Percentiles rank a stretch among this genome's conserved stretches.
These are phyloP conservation scores for Sherardia arvensis DNA, from an alignment of 257 asterid species.

Conservation along the genomic window DNA sequence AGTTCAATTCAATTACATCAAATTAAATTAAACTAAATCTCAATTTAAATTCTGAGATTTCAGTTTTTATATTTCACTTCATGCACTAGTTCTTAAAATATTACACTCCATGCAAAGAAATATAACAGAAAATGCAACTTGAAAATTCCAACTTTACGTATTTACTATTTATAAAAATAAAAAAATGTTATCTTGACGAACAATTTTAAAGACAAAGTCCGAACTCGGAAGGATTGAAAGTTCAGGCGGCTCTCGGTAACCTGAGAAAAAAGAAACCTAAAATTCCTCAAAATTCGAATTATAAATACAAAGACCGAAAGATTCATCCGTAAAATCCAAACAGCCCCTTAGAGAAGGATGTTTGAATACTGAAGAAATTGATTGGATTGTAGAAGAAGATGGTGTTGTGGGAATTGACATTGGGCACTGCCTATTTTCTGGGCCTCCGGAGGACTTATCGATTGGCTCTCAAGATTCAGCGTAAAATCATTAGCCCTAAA, in stretches of 20 bases:
- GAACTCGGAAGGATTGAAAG: background rate
- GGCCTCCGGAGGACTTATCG: constrained; percentile 72
- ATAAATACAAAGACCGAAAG: background rate
- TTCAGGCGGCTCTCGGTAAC: constrained; percentile 14
- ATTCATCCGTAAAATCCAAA: background rate
- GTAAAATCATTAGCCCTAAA: constrained; percentile 52
- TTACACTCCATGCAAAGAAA: too few species aligned
- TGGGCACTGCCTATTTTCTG: constrained; percentile 80
- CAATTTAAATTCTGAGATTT: too few species aligned
- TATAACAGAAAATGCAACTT: too few species aligned
- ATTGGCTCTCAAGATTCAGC: constrained; percentile 67
- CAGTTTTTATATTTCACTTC: too few species aligned
- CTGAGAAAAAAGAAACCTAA: constrained; percentile 9
- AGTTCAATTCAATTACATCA: too few species aligned
- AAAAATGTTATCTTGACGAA: background rate
- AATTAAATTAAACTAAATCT: too few species aligned
- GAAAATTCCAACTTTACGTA: too few species aligned
- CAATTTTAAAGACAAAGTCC: background rate
- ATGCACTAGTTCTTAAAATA: too few species aligned
- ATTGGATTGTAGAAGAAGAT: constrained; percentile 17
- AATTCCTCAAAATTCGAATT: background rate
- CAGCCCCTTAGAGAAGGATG: background rate
- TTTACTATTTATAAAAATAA: too few species aligned
- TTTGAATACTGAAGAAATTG: background rate
- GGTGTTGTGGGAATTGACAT: constrained; percentile 93